phyloP scores from a whole-genome alignment of 768 basidiomycete species.

The Rossbeevera mucosa region DNA sequence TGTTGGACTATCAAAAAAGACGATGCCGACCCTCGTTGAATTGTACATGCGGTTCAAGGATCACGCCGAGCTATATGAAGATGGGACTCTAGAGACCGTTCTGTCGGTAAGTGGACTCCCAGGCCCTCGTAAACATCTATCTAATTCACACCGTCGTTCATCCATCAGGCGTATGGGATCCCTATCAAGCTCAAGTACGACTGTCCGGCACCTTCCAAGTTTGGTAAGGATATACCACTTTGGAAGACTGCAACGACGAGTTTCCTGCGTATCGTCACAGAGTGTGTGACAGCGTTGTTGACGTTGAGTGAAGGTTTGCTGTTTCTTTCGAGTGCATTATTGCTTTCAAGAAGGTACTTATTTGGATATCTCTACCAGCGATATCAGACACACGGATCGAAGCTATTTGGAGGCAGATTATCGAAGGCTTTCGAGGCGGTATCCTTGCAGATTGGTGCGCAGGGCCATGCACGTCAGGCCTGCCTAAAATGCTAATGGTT shows the following conservation, averaged over 20 bases:
- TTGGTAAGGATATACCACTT: slow-evolving; percentile 79
- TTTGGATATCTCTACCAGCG: slow-evolving; percentile 29
- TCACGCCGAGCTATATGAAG: slow-evolving; percentile 57
- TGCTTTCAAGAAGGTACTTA: neutral
- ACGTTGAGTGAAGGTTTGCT: slow-evolving; percentile 46
- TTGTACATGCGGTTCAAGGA: slow-evolving; percentile 67
- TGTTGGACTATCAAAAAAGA: slow-evolving; percentile 83
- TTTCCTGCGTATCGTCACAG: slow-evolving; percentile 71
- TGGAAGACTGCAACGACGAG: slow-evolving; percentile 93
- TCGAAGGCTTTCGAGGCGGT: slow-evolving; percentile 77
- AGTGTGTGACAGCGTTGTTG: slow-evolving; percentile 52
- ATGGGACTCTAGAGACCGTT: slow-evolving; percentile 83
- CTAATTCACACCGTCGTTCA: neutral
- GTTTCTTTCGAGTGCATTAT: neutral
- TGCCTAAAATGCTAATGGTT: neutral
- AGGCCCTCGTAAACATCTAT: neutral
- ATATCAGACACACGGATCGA: slow-evolving; percentile 64
- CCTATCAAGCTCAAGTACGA: slow-evolving; percentile 95
- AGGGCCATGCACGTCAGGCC: neutral
- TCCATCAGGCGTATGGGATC: slow-evolving; percentile 70
- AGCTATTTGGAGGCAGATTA: slow-evolving; percentile 79
- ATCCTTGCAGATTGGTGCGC: slow-evolving; percentile 82
- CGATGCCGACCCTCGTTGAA: slow-evolving; percentile 81
- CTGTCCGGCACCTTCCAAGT: slow-evolving; percentile 84
- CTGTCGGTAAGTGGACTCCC: slow-evolving; percentile 51